Conservation (phyloP, 352 stramenopile species). For the Phytopythium ostracodes region DNA sequence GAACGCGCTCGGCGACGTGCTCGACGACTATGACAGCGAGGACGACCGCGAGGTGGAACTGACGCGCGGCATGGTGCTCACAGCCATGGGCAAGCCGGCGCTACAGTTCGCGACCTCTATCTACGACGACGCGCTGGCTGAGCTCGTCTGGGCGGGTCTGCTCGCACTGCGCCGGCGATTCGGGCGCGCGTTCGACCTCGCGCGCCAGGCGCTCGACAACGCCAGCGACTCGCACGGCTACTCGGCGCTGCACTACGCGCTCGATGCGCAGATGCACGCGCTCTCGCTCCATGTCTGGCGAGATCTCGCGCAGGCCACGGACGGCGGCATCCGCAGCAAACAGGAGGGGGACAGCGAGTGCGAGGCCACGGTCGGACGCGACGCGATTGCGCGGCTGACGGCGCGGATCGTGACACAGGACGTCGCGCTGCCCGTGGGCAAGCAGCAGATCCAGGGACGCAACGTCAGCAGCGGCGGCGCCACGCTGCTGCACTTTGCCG, state of each 20-base stretch:
- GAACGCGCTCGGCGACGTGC: conserved; percentile 24
- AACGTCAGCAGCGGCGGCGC: conserved; percentile 71
- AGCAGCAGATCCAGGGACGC: conserved; percentile 53
- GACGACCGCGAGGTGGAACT: neutral
- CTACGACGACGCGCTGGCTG: conserved; percentile 78
- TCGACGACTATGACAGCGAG: conserved; percentile 29
- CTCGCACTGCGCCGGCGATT: conserved; percentile 36
- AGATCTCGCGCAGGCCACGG: conserved; percentile 17
- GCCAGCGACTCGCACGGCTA: conserved; percentile 59
- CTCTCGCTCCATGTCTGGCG: conserved; percentile 38
- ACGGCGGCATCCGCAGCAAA: no score
- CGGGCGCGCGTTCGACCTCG: conserved; percentile 32
- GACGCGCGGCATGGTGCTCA: conserved; percentile 32
- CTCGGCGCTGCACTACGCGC: conserved; percentile 69
- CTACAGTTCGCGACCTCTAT: conserved; percentile 79
- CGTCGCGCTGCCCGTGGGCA: conserved; percentile 61
- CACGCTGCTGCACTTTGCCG: conserved; percentile 67
- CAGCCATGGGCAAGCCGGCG: conserved; percentile 73
- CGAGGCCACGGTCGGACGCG: neutral
- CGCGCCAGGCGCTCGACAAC: conserved; percentile 71
- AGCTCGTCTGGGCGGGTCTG: conserved; percentile 57
- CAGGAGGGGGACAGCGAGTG: neutral
- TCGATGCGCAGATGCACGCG: conserved; percentile 62
- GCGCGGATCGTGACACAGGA: conserved; percentile 45
- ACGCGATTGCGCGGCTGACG: conserved; percentile 10